Percentiles rank a stretch among this genome's conserved stretches.
phyloP scores from a whole-genome alignment of 2,329 filamentous ascomycete genomes.

The Thielaviopsis ethacetica region DNA sequence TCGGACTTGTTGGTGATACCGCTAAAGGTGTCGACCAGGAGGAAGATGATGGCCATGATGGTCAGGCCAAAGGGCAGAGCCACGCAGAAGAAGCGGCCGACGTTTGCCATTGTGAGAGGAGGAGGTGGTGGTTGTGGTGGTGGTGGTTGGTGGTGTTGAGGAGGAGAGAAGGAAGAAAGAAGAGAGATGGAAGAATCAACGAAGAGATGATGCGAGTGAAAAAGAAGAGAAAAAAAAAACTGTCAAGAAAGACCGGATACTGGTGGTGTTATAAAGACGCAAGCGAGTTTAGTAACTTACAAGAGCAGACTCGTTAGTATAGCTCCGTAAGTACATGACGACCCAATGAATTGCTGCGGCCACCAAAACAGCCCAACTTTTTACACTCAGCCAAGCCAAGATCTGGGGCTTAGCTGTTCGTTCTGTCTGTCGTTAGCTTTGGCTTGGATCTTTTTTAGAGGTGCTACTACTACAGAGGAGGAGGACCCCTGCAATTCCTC shows the following conservation, averaged over 20 bases:
- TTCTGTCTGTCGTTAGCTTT: neutral
- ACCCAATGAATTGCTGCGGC: too few relatives aligned
- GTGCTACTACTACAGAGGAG: neutral
- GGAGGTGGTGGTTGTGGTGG: too few relatives aligned
- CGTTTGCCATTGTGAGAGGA: conserved; percentile 34
- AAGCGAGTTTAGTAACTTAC: too few relatives aligned
- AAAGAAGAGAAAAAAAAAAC: neutral
- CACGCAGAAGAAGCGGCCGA: conserved; percentile 73
- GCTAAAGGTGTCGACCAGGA: conserved; percentile 39
- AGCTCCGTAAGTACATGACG: too few relatives aligned
- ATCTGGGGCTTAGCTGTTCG: neutral
- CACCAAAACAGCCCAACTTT: too few relatives aligned
- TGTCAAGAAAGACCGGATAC: neutral
- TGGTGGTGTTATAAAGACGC: too few relatives aligned
- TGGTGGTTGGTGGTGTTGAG: neutral
- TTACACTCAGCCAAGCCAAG: too few relatives aligned
- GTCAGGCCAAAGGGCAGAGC: conserved; percentile 72
- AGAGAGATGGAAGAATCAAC: neutral
- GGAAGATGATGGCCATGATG: conserved; percentile 56
- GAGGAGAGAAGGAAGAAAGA: neutral
- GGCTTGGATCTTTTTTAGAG: neutral
- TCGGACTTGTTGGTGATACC: conserved; percentile 36
- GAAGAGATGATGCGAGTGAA: neutral
- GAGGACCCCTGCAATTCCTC: too few relatives aligned
- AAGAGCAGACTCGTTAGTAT: too few relatives aligned